These are phyloP conservation scores for Diplodia seriata DNA, from an alignment of 2,329 filamentous ascomycete genomes.

Conservation along the genomic window DNA sequence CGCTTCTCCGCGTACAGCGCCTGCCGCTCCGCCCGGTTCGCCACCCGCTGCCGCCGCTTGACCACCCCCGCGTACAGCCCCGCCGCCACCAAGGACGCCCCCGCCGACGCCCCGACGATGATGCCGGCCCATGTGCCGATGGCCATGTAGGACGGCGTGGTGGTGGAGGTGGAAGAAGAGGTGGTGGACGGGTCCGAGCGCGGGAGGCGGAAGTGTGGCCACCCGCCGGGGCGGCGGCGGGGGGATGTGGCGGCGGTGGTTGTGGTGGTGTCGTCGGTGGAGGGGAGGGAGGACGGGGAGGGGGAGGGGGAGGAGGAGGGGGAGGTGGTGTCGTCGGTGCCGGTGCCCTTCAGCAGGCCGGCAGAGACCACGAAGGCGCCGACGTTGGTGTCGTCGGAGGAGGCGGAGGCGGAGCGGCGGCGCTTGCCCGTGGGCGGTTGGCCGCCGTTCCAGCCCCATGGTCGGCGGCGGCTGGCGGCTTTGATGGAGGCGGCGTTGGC, in stretches of 20 bases:
- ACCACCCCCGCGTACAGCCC: background rate
- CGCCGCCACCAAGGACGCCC: background rate
- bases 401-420: background rate
- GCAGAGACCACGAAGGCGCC: background rate
- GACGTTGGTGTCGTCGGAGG: background rate
- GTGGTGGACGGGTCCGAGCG: background rate
- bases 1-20: background rate
- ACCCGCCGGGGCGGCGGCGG: background rate
- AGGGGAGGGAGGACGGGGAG: no score
- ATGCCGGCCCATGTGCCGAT: slow-evolving; percentile 19
- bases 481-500: background rate
- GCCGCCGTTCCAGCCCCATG: background rate
- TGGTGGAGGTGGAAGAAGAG: no score
- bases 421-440: background rate
- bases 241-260: no score
- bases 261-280: background rate
- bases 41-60: background rate
- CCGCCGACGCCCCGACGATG: background rate
- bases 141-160: background rate
- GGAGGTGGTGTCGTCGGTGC: background rate
- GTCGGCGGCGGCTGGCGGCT: background rate
- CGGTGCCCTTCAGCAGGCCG: background rate
- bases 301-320: no score
- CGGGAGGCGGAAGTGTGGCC: background rate
- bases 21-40: background rate